A percentile compares a stretch with the other conserved stretches of the same genome.
phyloP scores from a whole-genome alignment of 169 alveolate species.

The Hepatocystis sp. region DNA sequence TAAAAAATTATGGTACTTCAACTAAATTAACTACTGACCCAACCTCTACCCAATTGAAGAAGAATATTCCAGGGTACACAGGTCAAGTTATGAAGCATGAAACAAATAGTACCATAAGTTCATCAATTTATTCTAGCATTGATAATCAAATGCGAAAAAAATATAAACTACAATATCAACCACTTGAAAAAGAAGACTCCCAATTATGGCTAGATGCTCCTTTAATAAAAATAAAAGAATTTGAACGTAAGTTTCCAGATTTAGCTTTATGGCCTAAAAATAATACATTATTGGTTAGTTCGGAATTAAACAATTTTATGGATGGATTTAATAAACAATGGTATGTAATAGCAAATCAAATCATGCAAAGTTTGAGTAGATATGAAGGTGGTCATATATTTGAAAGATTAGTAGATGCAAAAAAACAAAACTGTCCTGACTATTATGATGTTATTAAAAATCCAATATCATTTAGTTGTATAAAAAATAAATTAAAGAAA shows the following conservation, averaged over 20 bases:
- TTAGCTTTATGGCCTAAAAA: constrained; percentile 88
- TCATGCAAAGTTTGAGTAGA: constrained; percentile 83
- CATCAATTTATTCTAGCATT: neutral
- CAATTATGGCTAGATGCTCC: constrained; percentile 90
- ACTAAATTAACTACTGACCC: constrained; percentile 7
- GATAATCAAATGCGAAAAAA: constrained; percentile 70
- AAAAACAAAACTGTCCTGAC: constrained; percentile 92
- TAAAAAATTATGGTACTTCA: constrained; percentile 75
- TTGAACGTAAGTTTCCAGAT: constrained; percentile 88
- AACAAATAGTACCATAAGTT: neutral
- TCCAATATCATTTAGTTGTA: constrained; percentile 91
- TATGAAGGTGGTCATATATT: constrained; percentile 93
- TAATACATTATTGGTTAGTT: constrained; percentile 77
- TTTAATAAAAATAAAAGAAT: constrained; percentile 86
- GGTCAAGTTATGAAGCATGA: neutral
- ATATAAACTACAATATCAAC: constrained; percentile 86
- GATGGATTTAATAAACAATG: constrained; percentile 87
- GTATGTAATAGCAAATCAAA: constrained; percentile 82
- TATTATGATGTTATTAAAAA: constrained; percentile 90
- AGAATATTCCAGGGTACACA: neutral
- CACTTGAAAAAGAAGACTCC: constrained; percentile 85
- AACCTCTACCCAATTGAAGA: too few species aligned
- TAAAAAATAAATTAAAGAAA: constrained; percentile 85
- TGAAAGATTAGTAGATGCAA: constrained; percentile 92
- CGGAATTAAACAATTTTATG: constrained; percentile 78